Percentiles rank a stretch among this genome's conserved stretches.
Evolutionary conservation across 2,329 filamentous ascomycete species (phyloP).

Genomic region (Tolypocladium inflatum): DNA sequence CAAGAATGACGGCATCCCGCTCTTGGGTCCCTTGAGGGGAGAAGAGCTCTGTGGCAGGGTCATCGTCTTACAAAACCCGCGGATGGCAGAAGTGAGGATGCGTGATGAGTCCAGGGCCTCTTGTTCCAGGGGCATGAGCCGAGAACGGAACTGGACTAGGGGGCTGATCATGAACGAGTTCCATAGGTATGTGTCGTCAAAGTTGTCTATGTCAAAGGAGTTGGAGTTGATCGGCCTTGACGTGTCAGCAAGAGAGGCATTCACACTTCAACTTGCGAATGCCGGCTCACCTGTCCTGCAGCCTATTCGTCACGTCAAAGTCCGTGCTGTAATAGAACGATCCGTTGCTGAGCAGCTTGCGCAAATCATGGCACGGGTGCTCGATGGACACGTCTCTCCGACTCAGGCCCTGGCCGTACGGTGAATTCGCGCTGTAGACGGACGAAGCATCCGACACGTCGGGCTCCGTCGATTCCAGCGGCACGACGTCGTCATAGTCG

Average conservation of each 20-base stretch:
- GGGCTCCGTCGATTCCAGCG: slow-evolving; percentile 40
- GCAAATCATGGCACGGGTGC: slow-evolving; percentile 82
- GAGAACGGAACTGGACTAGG: slow-evolving; percentile 77
- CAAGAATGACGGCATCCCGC: slow-evolving; percentile 71
- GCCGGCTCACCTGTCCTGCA: slow-evolving; percentile 66
- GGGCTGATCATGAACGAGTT: slow-evolving; percentile 98
- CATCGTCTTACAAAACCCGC: slow-evolving; percentile 83
- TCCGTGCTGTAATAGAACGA: slow-evolving; percentile 99
- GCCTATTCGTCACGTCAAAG: slow-evolving; percentile 87
- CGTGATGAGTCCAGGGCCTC: slow-evolving; percentile 74
- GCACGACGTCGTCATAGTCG: slow-evolving; percentile 71
- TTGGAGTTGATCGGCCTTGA: slow-evolving; percentile 61
- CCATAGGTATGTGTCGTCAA: slow-evolving; percentile 91
- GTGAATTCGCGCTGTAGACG: slow-evolving; percentile 33
- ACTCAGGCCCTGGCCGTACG: slow-evolving; percentile 37
- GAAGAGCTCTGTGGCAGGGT: slow-evolving; percentile 70
- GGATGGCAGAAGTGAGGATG: slow-evolving; percentile 86
- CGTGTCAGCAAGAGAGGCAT: slow-evolving; percentile 7
- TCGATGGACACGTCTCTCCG: slow-evolving; percentile 64
- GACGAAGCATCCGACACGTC: slow-evolving; percentile 38
- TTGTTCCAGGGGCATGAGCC: slow-evolving; percentile 66
- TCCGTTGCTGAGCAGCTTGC: slow-evolving; percentile 85
- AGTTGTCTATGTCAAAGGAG: slow-evolving; percentile 82
- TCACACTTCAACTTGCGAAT: not conserved
- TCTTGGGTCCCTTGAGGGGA: slow-evolving; percentile 54